These are phyloP conservation scores for Pseudonitzschia multiseries DNA, from an alignment of 108 stramenopile genomes.

Conservation along the genomic window DNA sequence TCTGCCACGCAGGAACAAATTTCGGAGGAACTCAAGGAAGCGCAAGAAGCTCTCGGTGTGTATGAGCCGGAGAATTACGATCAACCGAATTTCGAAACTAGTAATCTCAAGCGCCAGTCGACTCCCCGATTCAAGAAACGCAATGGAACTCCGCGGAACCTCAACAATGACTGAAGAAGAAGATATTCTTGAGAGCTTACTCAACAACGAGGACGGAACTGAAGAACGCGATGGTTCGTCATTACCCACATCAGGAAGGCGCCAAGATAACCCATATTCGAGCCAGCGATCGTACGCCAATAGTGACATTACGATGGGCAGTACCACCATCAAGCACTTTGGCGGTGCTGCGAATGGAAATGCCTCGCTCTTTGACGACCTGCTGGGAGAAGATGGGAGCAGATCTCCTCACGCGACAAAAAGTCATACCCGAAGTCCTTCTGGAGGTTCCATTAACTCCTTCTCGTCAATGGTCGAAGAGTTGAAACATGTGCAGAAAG, in stretches of 20 bases:
- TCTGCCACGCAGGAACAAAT: not conserved
- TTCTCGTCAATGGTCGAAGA: slow-evolving; percentile 5
- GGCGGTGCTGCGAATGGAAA: not conserved
- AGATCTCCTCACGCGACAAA: not conserved
- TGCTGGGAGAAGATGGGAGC: not conserved
- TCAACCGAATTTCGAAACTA: not conserved
- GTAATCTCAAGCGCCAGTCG: not conserved
- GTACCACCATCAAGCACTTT: slow-evolving; percentile 10
- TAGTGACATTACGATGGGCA: slow-evolving; percentile 14
- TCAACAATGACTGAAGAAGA: not conserved
- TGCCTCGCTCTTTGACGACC: not conserved
- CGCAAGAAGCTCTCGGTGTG: not conserved
- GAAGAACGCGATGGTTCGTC: not conserved
- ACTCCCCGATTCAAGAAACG: not conserved
- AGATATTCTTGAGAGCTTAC: not conserved
- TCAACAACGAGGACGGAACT: not conserved
- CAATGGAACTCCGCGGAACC: not conserved
- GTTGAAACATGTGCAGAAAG: not conserved
- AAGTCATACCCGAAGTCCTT: too few species aligned
- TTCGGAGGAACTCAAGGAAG: not conserved
- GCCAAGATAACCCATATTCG: not conserved
- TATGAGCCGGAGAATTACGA: slow-evolving; percentile 4
- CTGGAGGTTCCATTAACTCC: not conserved
- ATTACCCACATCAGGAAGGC: not conserved
- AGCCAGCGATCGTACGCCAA: not conserved